A percentile compares a stretch with the other conserved stretches of the same genome.
These are phyloP conservation scores for Verticillium alfalfae DNA, from an alignment of 2,329 filamentous ascomycete genomes.

Conservation along the genomic window DNA sequence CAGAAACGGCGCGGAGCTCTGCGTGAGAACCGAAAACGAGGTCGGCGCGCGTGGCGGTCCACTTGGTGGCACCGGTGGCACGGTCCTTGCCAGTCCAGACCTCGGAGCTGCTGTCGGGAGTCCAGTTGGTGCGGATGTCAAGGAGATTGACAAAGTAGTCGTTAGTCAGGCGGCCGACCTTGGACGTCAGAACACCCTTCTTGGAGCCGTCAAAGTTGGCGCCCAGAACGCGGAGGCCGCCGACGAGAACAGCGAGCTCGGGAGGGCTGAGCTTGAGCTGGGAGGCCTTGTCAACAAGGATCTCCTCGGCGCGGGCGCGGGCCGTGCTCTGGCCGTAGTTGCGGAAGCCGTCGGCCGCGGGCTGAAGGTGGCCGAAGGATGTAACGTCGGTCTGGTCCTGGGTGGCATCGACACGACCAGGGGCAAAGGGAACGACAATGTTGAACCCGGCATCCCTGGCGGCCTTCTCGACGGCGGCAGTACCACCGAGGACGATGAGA, in stretches of 20 bases:
- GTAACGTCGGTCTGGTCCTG: slow-evolving; percentile 67
- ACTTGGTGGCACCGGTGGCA: slow-evolving; percentile 61
- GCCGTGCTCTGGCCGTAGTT: slow-evolving; percentile 63
- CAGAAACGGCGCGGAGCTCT: slow-evolving; percentile 64
- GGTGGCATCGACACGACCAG: slow-evolving; percentile 66
- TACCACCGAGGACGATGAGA: slow-evolving; percentile 67
- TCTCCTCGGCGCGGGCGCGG: slow-evolving; percentile 61
- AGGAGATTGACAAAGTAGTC: slow-evolving; percentile 81
- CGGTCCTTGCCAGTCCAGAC: slow-evolving; percentile 59
- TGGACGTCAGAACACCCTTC: slow-evolving; percentile 62
- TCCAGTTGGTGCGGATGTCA: slow-evolving; percentile 62
- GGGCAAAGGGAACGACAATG: slow-evolving; percentile 62
- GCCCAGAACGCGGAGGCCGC: slow-evolving; percentile 65
- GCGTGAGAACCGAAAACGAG: slow-evolving; percentile 69
- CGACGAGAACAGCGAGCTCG: slow-evolving; percentile 65
- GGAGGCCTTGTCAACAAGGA: slow-evolving; percentile 66
- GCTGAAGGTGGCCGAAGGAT: slow-evolving; percentile 62
- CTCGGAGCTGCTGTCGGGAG: slow-evolving; percentile 45
- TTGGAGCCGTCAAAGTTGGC: slow-evolving; percentile 66
- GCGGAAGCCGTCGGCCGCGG: slow-evolving; percentile 70
- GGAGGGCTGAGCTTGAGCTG: slow-evolving; percentile 66
- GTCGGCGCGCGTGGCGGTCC: slow-evolving; percentile 63
- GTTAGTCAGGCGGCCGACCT: slow-evolving; percentile 65
- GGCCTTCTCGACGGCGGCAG: slow-evolving; percentile 69
- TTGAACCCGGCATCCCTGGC: slow-evolving; percentile 40